These are phyloP conservation scores for Trypanosoma mega DNA, from an alignment of 208 protist genomes.

Conservation along the genomic window DNA sequence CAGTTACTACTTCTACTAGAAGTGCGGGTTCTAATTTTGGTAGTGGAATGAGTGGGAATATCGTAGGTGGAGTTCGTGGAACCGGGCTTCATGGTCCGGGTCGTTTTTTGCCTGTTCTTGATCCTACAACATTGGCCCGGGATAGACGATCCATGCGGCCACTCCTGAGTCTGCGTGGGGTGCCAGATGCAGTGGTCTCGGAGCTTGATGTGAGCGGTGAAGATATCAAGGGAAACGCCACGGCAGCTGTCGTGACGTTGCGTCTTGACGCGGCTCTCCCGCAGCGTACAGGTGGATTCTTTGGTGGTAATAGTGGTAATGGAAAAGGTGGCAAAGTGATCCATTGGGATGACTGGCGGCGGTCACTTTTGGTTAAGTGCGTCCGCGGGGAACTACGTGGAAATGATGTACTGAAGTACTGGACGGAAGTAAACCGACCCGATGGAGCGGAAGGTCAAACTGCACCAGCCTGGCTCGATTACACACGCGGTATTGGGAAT, in stretches of 20 bases:
- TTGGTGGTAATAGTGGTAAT: neutral
- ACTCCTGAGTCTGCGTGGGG: conserved; percentile 57
- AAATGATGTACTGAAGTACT: conserved; percentile 70
- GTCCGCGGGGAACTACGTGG: conserved; percentile 52
- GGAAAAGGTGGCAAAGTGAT: neutral
- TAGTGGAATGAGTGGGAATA: no score
- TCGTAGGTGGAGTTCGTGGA: no score
- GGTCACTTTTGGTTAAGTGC: conserved; percentile 57
- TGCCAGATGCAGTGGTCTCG: conserved; percentile 60
- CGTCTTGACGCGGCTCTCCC: conserved; percentile 59
- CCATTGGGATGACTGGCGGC: neutral
- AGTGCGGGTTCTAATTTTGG: no score
- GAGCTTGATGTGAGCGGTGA: conserved; percentile 62
- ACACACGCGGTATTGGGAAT: conserved; percentile 46
- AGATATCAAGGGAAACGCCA: conserved; percentile 1
- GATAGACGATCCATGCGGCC: conserved; percentile 56
- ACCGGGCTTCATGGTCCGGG: conserved; percentile 3
- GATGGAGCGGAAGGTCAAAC: conserved; percentile 53
- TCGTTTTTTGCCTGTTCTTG: conserved; percentile 58
- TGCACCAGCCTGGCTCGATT: conserved; percentile 68
- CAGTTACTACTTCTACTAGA: no score
- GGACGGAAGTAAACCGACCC: conserved; percentile 72
- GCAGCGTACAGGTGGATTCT: conserved; percentile 48
- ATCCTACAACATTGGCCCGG: conserved; percentile 39
- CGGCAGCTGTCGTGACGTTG: conserved; percentile 46